Evolutionary conservation across 2,329 filamentous ascomycete genomes (phyloP).

Genomic region (Sporothrix curviconia): DNA sequence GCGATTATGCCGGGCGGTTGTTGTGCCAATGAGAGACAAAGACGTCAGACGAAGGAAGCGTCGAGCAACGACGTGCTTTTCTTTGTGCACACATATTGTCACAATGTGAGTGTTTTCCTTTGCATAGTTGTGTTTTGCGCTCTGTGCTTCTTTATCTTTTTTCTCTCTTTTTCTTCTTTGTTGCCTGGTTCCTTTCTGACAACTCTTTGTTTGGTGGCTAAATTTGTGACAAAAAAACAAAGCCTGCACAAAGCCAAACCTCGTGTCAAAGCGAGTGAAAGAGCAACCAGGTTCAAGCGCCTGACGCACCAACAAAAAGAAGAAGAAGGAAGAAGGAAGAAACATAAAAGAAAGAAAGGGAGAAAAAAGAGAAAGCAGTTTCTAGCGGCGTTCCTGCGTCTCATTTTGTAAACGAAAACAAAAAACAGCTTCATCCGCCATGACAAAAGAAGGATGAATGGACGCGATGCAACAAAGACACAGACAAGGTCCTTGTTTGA

Average conservation of each 20-base stretch:
- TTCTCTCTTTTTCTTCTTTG: neutral
- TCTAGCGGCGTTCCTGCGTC: too few species aligned
- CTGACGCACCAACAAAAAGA: neutral
- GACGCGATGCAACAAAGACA: neutral
- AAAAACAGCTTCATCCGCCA: too few species aligned
- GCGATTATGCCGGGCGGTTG: neutral
- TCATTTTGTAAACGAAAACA: too few species aligned
- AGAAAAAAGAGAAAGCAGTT: too few species aligned
- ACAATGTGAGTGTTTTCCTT: neutral
- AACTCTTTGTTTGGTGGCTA: neutral
- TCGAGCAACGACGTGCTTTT: neutral
- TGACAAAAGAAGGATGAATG: too few species aligned
- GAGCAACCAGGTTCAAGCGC: too few species aligned
- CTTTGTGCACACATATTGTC: neutral
- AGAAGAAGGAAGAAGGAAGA: neutral
- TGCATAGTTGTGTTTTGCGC: neutral
- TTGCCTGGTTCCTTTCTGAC: too few species aligned
- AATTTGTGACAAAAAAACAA: neutral
- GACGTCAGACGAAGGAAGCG: too few species aligned
- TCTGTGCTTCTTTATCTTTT: neutral
- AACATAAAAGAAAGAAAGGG: neutral
- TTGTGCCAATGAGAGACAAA: conserved; percentile 1
- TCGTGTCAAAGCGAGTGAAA: too few species aligned
- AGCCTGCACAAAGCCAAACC: neutral
- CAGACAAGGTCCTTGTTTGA: neutral